Evolutionary conservation across 768 basidiomycete genomes (phyloP).

Genomic region (Mycena crocata): DNA sequence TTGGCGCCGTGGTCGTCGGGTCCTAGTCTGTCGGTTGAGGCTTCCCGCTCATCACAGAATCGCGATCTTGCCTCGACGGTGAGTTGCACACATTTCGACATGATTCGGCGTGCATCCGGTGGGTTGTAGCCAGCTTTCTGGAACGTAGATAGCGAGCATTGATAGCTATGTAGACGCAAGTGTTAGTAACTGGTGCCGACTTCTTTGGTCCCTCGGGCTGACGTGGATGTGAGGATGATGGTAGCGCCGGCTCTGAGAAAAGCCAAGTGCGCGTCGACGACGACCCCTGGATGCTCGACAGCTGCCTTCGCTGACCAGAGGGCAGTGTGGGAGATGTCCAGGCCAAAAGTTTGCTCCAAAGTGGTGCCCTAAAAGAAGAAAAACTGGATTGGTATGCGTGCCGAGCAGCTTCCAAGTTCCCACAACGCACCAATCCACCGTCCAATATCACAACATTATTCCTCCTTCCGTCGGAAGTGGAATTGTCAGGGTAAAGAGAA

Average conservation of each 20-base stretch:
- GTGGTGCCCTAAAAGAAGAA: slow-evolving; percentile 68
- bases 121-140: slow-evolving; percentile 59
- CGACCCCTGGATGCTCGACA: slow-evolving; percentile 60
- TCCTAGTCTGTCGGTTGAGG: slow-evolving; percentile 24
- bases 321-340: slow-evolving; percentile 62
- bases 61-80: slow-evolving; percentile 59
- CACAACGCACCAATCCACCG: slow-evolving; percentile 19
- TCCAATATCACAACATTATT: slow-evolving; percentile 11
- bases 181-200: background rate
- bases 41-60: slow-evolving; percentile 43
- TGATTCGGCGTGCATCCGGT: slow-evolving; percentile 56
- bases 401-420: too few relatives aligned
- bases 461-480: background rate
- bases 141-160: slow-evolving; percentile 69
- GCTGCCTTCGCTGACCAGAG: slow-evolving; percentile 81
- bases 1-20: slow-evolving; percentile 42
- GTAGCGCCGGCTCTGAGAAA: slow-evolving; percentile 76
- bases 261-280: slow-evolving; percentile 69
- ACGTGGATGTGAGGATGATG: slow-evolving; percentile 80
- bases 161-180: slow-evolving; percentile 61
- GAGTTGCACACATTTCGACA: slow-evolving; percentile 64
- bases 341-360: slow-evolving; percentile 62
- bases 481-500: slow-evolving; percentile 10
- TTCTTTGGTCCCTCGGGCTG: slow-evolving; percentile 16
- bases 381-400: background rate